A percentile compares a stretch with the other conserved stretches of the same genome.
phyloP scores from a whole-genome alignment of 192 early-diverging fungal genomes.

The Entomortierella chlamydospora region DNA sequence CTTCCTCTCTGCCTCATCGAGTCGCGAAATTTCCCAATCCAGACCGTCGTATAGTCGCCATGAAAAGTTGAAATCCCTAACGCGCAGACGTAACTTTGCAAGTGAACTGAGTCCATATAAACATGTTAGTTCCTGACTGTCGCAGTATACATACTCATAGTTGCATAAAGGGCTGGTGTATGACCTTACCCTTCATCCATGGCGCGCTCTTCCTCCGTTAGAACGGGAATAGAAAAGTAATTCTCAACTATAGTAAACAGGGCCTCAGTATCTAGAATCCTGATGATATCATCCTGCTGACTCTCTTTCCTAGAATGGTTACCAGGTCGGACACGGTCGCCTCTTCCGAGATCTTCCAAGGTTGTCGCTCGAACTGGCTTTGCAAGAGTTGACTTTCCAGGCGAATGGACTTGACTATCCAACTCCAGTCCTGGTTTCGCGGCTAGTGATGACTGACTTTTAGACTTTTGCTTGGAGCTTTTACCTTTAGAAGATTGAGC shows the following conservation, averaged over 20 bases:
- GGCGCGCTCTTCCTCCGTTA: conserved; percentile 41
- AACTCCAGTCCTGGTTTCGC: background rate
- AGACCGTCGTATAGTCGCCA: conserved; percentile 78
- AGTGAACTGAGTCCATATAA: conserved; percentile 17
- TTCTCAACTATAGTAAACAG: conserved; percentile 57
- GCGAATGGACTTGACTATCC: background rate
- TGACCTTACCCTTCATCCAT: conserved; percentile 34
- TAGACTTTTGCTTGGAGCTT: conserved; percentile 10
- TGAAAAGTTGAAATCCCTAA: conserved; percentile 69
- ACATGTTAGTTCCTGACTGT: too few relatives aligned
- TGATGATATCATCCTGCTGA: conserved; percentile 54
- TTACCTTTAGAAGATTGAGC: background rate
- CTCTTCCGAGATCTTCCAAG: conserved; percentile 14
- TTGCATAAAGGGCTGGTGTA: too few relatives aligned
- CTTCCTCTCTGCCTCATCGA: conserved; percentile 52
- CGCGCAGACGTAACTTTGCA: conserved; percentile 58
- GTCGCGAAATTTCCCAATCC: conserved; percentile 67
- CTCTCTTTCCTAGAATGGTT: conserved; percentile 8
- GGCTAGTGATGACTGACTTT: background rate
- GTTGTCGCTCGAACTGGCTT: conserved; percentile 1
- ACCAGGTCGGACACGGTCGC: background rate
- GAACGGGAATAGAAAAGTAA: conserved; percentile 58
- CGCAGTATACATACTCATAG: too few relatives aligned
- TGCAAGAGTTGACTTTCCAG: background rate
- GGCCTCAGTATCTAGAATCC: conserved; percentile 44